Percentiles rank a stretch among this genome's conserved stretches.
Evolutionary conservation across 495 filamentous ascomycete genomes (phyloP).

Genomic region (Patellaria atrata): DNA sequence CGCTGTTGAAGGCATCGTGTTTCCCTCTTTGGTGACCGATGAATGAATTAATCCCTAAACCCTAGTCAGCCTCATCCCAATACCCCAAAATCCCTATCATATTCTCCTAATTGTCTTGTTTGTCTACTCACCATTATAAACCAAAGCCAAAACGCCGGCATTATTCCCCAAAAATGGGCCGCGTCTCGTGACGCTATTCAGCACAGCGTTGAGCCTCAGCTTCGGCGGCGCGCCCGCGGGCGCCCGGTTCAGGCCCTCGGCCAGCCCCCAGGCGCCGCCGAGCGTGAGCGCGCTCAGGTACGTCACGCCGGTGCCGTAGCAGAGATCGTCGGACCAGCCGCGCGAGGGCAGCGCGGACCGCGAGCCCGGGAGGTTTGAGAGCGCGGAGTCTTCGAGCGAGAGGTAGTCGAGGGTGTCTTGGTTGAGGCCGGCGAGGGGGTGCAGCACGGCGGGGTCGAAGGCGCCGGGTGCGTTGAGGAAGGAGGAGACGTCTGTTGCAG

Average conservation of each 20-base stretch:
- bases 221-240: conserved; percentile 64
- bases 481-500: conserved; percentile 55
- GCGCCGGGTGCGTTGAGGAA: too few relatives aligned
- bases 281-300: conserved; percentile 77
- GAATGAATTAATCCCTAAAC: conserved; percentile 68
- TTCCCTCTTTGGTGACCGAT: conserved; percentile 76
- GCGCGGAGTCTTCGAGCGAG: conserved; percentile 75
- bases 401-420: conserved; percentile 88
- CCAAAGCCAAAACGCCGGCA: conserved; percentile 85
- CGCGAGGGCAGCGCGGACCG: conserved; percentile 81
- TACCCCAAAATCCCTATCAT: background rate
- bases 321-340: conserved; percentile 95
- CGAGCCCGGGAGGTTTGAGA: conserved; percentile 75
- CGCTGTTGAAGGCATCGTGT: conserved; percentile 80
- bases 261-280: conserved; percentile 81
- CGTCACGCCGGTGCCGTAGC: conserved; percentile 89
- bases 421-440: conserved; percentile 89
- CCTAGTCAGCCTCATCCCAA: too few relatives aligned
- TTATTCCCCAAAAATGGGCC: conserved; percentile 96
- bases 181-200: conserved; percentile 82
- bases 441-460: conserved; percentile 78
- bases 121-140: conserved; percentile 48
- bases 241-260: conserved; percentile 69
- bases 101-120: background rate
- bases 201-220: conserved; percentile 77